Evolutionary conservation across 2,329 filamentous ascomycete species (phyloP).

Genomic region (Dactylellina leptospora): DNA sequence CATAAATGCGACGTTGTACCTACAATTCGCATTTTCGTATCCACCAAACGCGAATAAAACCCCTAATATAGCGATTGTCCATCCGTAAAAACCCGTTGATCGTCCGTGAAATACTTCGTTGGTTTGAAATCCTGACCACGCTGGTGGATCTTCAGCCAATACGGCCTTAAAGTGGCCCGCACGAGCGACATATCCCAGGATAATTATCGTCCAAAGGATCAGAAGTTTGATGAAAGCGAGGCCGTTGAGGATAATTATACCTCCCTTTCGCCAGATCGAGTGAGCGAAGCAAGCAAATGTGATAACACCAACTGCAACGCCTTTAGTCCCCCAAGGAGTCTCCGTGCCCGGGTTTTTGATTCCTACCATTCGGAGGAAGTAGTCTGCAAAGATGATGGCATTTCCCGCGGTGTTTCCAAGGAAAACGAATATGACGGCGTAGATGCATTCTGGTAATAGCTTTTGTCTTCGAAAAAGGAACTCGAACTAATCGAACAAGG

Average conservation of each 20-base stretch:
- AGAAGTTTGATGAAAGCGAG: conserved; percentile 65
- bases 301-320: conserved; percentile 64
- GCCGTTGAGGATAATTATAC: conserved; percentile 66
- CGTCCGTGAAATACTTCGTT: conserved; percentile 11
- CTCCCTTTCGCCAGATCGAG: conserved; percentile 63
- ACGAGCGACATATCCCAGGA: conserved; percentile 59
- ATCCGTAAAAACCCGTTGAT: conserved; percentile 56
- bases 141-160: conserved; percentile 55
- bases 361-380: conserved; percentile 60
- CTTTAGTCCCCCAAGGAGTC: conserved; percentile 60
- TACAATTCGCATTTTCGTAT: conserved; percentile 63
- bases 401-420: conserved; percentile 66
- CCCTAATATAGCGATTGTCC: conserved; percentile 62
- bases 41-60: conserved; percentile 63
- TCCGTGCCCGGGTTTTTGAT: conserved; percentile 53
- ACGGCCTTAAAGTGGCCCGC: conserved; percentile 55
- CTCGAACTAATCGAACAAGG: conserved; percentile 62
- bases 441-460: conserved; percentile 63
- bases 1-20: conserved; percentile 55
- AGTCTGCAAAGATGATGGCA: conserved; percentile 63
- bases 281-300: conserved; percentile 65
- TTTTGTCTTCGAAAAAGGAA: conserved; percentile 62
- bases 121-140: conserved; percentile 56
- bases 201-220: conserved; percentile 64
- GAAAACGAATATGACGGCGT: conserved; percentile 63